Base-by-base conservation (phyloP, 768 basidiomycete species). In the Hericium alpestre region DNA sequence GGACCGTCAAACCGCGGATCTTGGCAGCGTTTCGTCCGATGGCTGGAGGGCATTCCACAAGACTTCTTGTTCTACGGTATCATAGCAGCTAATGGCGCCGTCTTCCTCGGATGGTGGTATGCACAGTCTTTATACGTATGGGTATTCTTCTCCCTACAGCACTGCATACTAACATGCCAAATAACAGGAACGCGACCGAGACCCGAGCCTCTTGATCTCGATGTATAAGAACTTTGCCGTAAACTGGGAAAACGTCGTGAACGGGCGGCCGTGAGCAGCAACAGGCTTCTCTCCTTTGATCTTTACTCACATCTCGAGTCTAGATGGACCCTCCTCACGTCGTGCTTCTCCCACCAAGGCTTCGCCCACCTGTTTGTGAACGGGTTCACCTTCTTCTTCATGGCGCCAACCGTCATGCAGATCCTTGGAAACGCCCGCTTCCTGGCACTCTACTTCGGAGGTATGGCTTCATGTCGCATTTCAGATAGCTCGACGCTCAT, bases 271-370 rank as follows among this genome's bases (percentile, higher is more conserved):
- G 86, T 88, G 59, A 27, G 82, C 75, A 15, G 32, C 9, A 32
- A 32, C 32, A 32, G 6, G 9, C 32, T 32, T 32, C 8, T 32
- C 8, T 32, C 7, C 8, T 25, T 22, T 53, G 16, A 22, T 43
- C 11, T 37, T 54, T n/a, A 13, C 53, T 12, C 15, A 9, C 27
- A 27, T 18, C n/a, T 12, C 27, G 23, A 25, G 16, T 25, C 13
- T 55, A 92, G 90, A 65, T 91, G 87, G 87, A 89, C 87, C 0
- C 71, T 83, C 23, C 61, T 90, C 10, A 87, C 89, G 0, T 73
- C 79, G 16, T 76, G 74, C 58, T 92, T 93, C 73, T 88, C 87
- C 4, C 88, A 91, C 63, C 68, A 75, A 61, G 74, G 77, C 27
- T 40, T 75, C n/a, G 60, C 66, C 0, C 89, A 91, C 64, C 77